Conservation (phyloP, 164 flowering plant genomes). For the Liriodendron chinense region DNA sequence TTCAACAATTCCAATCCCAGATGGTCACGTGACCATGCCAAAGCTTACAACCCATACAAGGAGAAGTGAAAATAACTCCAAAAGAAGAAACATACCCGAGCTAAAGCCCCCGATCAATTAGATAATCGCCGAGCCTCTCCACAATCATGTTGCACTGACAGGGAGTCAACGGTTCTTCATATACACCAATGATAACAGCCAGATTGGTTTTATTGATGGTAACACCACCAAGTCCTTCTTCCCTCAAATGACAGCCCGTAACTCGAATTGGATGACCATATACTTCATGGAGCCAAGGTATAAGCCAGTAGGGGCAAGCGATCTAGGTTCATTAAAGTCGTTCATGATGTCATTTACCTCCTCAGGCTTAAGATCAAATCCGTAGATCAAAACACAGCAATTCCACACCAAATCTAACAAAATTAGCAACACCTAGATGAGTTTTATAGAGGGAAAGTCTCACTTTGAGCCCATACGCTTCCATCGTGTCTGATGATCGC, state of each 20-base stretch:
- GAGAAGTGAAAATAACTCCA: neutral
- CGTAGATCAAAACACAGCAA: no score
- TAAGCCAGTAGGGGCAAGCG: slow-evolving; percentile 11
- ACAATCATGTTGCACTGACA: slow-evolving; percentile 23
- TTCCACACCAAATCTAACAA: no score
- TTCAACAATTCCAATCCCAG: slow-evolving; percentile 6
- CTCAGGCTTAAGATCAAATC: no score
- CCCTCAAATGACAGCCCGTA: slow-evolving; percentile 14
- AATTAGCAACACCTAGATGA: no score
- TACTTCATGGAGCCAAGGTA: slow-evolving; percentile 11
- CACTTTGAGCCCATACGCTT: slow-evolving; percentile 49
- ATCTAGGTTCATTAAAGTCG: slow-evolving; percentile 8
- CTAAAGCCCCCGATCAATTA: slow-evolving; percentile 19
- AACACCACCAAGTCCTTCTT: slow-evolving; percentile 19
- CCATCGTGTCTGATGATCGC: slow-evolving; percentile 48
- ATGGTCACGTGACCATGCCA: neutral
- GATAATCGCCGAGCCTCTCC: slow-evolving; percentile 21
- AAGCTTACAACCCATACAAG: slow-evolving; percentile 1
- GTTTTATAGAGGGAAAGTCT: slow-evolving; percentile 40
- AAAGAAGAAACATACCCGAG: slow-evolving; percentile 3
- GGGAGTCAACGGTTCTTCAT: slow-evolving; percentile 18
- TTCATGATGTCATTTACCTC: neutral
- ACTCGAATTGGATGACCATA: slow-evolving; percentile 13
- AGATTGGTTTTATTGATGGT: slow-evolving; percentile 16
- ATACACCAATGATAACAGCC: slow-evolving; percentile 18